These are phyloP conservation scores for Sabuloglossum arenarium DNA, from an alignment of 495 filamentous ascomycete genomes.

Conservation along the genomic window DNA sequence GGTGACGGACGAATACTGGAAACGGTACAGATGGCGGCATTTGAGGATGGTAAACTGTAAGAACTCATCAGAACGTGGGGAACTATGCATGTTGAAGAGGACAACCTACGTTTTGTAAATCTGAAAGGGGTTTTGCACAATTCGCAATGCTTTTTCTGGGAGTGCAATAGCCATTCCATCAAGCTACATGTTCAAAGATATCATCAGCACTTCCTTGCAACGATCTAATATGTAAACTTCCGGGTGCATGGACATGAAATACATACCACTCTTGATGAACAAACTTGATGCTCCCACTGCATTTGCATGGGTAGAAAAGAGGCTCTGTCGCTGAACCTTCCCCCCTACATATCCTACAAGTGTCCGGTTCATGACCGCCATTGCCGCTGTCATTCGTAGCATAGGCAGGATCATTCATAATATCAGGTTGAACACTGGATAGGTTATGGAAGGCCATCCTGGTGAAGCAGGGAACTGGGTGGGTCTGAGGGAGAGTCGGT, in stretches of 20 bases:
- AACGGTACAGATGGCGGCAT: constrained; percentile 74
- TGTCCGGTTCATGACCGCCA: constrained; percentile 32
- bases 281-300: constrained; percentile 93
- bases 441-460: neutral
- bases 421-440: constrained; percentile 19
- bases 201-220: neutral
- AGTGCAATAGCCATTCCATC: constrained; percentile 95
- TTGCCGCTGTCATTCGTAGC: constrained; percentile 13
- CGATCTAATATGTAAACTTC: neutral
- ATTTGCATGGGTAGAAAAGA: constrained; percentile 95
- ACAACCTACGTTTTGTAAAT: constrained; percentile 56
- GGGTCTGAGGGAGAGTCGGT: neutral
- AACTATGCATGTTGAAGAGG: neutral
- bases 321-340: constrained; percentile 71
- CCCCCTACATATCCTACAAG: constrained; percentile 86
- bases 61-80: neutral
- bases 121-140: constrained; percentile 95
- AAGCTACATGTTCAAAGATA: constrained; percentile 17
- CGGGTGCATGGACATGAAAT: neutral
- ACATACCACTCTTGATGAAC: constrained; percentile 73
- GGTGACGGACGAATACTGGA: constrained; percentile 56
- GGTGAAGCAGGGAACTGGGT: neutral
- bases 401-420: constrained; percentile 47
- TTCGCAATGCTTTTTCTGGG: constrained; percentile 98
- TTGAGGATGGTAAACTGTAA: constrained; percentile 53